Evolutionary conservation across 2,329 filamentous ascomycete species (phyloP).

Genomic region (Penicillium sp.): DNA sequence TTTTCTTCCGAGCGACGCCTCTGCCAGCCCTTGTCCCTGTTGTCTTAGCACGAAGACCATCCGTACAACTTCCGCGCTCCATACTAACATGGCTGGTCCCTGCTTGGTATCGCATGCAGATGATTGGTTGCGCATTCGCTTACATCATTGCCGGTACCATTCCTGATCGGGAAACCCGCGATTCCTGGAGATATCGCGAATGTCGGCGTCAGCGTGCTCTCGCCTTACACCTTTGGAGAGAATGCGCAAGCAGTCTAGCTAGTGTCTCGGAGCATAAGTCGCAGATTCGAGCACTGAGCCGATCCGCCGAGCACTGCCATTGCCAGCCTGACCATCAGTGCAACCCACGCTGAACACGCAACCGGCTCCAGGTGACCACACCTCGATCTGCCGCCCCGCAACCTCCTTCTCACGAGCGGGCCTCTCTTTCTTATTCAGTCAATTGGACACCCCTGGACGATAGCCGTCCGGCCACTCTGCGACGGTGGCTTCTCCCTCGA

Average conservation of each 20-base stretch:
- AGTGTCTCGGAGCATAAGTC: conserved; percentile 10
- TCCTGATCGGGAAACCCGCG: conserved; percentile 15
- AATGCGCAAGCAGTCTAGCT: not conserved
- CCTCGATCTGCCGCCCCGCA: conserved; percentile 14
- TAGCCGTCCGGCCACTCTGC: conserved; percentile 12
- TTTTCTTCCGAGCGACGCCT: too few species aligned
- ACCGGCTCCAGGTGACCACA: conserved; percentile 17
- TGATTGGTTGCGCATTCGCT: conserved; percentile 9
- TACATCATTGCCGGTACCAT: conserved; percentile 17
- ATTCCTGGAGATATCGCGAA: conserved; percentile 16
- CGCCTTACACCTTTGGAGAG: not conserved
- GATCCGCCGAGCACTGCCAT: conserved; percentile 10
- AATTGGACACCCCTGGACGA: conserved; percentile 19
- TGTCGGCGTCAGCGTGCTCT: not conserved
- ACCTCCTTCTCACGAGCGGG: conserved; percentile 9
- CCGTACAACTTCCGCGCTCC: not conserved
- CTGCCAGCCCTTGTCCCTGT: too few species aligned
- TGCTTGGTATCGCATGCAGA: conserved; percentile 13
- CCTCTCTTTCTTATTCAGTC: conserved; percentile 6
- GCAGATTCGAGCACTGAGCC: not conserved
- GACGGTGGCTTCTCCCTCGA: conserved; percentile 26
- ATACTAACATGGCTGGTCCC: not conserved
- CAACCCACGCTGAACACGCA: conserved; percentile 22
- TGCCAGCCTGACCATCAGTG: conserved; percentile 21
- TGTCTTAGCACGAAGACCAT: too few species aligned